Evolutionary conservation across 345 rosid genomes (phyloP), one percentile per base, ranked within the genome.

Genomic region (Bruguiera sexangula): DNA sequence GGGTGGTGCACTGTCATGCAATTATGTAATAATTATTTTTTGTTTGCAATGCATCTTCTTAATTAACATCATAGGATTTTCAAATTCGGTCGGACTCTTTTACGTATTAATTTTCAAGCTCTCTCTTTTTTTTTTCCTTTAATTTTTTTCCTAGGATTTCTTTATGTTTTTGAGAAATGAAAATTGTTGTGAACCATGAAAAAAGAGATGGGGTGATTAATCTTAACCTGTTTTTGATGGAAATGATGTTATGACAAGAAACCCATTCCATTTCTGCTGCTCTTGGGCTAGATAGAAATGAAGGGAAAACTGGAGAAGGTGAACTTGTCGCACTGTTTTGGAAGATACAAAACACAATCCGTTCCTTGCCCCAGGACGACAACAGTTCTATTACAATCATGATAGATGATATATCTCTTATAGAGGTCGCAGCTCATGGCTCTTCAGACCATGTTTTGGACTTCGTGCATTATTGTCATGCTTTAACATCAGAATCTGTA

Each of bases 391-490:
- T 84, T 58, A 88, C 93, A 9, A 72, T 95, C 60, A 84, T 95
- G 92, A 84, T 92, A 54, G 99, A 95, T 83, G 97, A 95, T 65
- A 73, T 89, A 68, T 87, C 96, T 71, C 88, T 89, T 15, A 77
- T 88, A 82, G 98, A 87, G 91, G 89, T 90, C 68, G 86, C 93
- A 68, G 86, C 84, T 56, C 78, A 82, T 57, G 86, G 95, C 32
- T 86, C 81, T 65, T 85, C 85, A 21, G 86, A 85, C 66, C 78
- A 76, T 60, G 86, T 92, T 63, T 72, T 92, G 63, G 84, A 88
- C 85, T 89, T 95, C 82, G 68, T 95, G 69, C 99, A 86, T 68
- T 90, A 95, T 67, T 95, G 96, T 75, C 85, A 81, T 80, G 75
- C 96, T 52, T 82, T 95, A 73, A 86, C 88, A 53, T 81, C 88